Evolutionary conservation across 2,329 filamentous ascomycete genomes (phyloP).

Genomic region (Clarireedia hainanense): DNA sequence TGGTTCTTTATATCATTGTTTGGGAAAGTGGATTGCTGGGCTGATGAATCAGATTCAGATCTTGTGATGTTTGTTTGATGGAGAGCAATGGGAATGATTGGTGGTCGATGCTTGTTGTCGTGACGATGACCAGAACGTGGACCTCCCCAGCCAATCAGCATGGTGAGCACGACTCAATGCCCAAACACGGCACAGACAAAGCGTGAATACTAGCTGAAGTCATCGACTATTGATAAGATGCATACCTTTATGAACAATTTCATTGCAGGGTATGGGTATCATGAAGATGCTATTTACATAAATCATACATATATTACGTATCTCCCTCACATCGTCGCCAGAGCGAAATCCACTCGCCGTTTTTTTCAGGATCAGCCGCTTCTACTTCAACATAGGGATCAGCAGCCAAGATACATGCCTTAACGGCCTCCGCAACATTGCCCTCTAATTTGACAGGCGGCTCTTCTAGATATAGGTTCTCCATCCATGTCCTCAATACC

Average conservation of each 20-base stretch:
- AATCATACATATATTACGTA: background rate
- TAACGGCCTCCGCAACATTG: constrained; percentile 39
- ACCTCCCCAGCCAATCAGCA: background rate
- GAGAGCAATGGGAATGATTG: too few species aligned
- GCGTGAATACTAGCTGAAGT: background rate
- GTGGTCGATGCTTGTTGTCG: background rate
- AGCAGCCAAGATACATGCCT: constrained; percentile 46
- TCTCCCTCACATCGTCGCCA: constrained; percentile 14
- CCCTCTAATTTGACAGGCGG: constrained; percentile 40
- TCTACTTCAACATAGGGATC: constrained; percentile 35
- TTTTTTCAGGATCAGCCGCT: constrained; percentile 7
- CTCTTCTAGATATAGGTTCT: constrained; percentile 50
- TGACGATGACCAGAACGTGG: background rate
- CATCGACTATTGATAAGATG: background rate
- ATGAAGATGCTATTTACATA: background rate
- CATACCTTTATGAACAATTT: background rate
- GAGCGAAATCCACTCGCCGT: constrained; percentile 16
- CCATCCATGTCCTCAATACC: constrained; percentile 45
- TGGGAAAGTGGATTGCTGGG: background rate
- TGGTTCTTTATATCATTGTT: background rate
- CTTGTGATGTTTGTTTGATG: background rate
- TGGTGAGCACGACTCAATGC: background rate
- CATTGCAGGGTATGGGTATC: background rate
- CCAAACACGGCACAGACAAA: background rate
- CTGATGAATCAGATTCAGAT: background rate